Evolutionary conservation across 331 rosid species (phyloP).

Genomic region (Prunus yedoensis): DNA sequence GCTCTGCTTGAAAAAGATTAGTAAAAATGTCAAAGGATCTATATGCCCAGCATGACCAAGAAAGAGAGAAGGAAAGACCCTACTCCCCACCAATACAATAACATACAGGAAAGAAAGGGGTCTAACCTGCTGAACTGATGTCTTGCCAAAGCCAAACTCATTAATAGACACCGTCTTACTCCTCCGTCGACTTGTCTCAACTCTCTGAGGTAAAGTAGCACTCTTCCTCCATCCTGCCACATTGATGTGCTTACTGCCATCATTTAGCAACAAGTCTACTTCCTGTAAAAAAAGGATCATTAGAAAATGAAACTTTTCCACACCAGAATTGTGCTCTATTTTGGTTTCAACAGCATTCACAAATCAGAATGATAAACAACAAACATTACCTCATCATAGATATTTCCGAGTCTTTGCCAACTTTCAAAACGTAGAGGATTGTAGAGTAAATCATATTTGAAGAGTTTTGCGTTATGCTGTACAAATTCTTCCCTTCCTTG

Average conservation of each 20-base stretch:
- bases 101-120: conserved; percentile 13
- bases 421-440: conserved; percentile 91
- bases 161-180: conserved; percentile 90
- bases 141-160: conserved; percentile 97
- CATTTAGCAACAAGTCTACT: conserved; percentile 94
- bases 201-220: conserved; percentile 79
- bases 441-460: conserved; percentile 80
- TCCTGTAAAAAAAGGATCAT: conserved; percentile 50
- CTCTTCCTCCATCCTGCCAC: conserved; percentile 93
- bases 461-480: conserved; percentile 83
- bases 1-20: not conserved
- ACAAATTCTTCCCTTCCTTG: conserved; percentile 99
- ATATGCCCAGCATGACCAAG: conserved; percentile 8
- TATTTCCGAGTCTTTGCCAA: conserved; percentile 93
- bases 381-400: conserved; percentile 81
- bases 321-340: not conserved
- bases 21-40: not conserved
- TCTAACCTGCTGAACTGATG: conserved; percentile 74
- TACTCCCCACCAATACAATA: conserved; percentile 6
- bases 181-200: conserved; percentile 92
- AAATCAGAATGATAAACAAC: conserved; percentile 28
- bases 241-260: conserved; percentile 95
- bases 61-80: conserved; percentile 13
- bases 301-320: conserved; percentile 19
- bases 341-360: conserved; percentile 19